These are phyloP conservation scores for Sordariomycetes sp. DNA, from an alignment of 2,329 filamentous ascomycete genomes.

Conservation along the genomic window DNA sequence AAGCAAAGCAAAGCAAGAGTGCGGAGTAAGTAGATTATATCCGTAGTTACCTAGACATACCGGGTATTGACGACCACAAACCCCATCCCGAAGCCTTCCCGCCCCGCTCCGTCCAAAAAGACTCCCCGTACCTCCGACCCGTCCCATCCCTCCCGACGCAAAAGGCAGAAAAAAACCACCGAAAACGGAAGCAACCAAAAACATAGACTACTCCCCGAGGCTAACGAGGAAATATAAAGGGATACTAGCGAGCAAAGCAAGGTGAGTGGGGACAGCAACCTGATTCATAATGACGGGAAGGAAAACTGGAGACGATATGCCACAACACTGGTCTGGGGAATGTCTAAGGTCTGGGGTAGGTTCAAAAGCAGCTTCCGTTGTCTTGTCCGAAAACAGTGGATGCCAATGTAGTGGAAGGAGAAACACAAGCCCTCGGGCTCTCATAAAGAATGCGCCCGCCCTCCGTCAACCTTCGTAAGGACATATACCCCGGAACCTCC, in stretches of 20 bases:
- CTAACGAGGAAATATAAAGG: neutral
- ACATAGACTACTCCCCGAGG: neutral
- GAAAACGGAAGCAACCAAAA: neutral
- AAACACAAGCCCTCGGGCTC: neutral
- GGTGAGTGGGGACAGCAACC: neutral
- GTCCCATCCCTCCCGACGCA: neutral
- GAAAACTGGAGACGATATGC: neutral
- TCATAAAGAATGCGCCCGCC: neutral
- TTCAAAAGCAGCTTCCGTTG: neutral
- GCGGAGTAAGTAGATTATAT: neutral
- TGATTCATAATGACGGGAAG: neutral
- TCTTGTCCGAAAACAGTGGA: neutral
- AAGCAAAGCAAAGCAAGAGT: neutral
- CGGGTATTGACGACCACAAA: neutral
- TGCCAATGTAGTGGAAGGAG: neutral
- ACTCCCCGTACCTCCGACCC: neutral
- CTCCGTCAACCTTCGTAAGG: neutral
- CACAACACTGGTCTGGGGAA: neutral
- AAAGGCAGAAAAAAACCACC: neutral
- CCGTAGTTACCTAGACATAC: neutral
- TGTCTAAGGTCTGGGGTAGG: neutral
- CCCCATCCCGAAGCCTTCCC: neutral
- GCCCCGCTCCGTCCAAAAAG: neutral
- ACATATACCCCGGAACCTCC: neutral
- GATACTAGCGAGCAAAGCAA: neutral